phyloP scores from a whole-genome alignment of 495 filamentous ascomycete genomes.

The Penicillium antarcticum region DNA sequence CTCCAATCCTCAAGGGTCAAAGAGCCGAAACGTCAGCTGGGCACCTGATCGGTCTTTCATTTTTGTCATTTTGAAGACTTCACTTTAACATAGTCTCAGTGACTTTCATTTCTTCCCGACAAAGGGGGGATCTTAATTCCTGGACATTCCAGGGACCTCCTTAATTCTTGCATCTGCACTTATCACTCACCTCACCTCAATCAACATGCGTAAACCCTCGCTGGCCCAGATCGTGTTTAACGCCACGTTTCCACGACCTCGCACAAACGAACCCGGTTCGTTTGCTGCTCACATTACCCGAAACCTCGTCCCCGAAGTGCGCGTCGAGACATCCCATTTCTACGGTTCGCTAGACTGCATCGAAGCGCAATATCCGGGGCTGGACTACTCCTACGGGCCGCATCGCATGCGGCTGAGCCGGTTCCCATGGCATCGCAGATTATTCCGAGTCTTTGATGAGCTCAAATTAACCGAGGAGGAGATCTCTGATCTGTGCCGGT shows the following conservation, averaged over 20 bases:
- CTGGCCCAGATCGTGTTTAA: slow-evolving; percentile 55
- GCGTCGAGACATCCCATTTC: slow-evolving; percentile 77
- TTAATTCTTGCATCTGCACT: not conserved
- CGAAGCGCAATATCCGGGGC: slow-evolving; percentile 86
- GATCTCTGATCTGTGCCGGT: slow-evolving; percentile 76
- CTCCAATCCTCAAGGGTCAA: slow-evolving; percentile 10
- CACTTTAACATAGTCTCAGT: not conserved
- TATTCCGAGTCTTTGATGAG: slow-evolving; percentile 80
- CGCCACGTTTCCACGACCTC: slow-evolving; percentile 55
- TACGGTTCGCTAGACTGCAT: slow-evolving; percentile 81
- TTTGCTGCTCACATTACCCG: slow-evolving; percentile 58
- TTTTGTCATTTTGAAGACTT: not conserved
- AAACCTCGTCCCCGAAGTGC: slow-evolving; percentile 84
- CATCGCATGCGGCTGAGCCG: slow-evolving; percentile 83
- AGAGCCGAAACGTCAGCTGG: slow-evolving; percentile 9
- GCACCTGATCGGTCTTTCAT: slow-evolving; percentile 2
- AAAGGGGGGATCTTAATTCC: not conserved
- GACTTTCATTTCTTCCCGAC: not conserved
- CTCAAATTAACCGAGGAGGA: slow-evolving; percentile 73
- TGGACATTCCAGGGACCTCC: slow-evolving; percentile 2
- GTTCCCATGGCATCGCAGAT: slow-evolving; percentile 73
- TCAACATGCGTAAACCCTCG: slow-evolving; percentile 58
- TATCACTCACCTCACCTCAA: not conserved
- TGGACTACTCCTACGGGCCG: slow-evolving; percentile 77
- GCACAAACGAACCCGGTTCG: slow-evolving; percentile 50